Conservation (phyloP, 139 green algal species). For the Pleodorina starrii region DNA sequence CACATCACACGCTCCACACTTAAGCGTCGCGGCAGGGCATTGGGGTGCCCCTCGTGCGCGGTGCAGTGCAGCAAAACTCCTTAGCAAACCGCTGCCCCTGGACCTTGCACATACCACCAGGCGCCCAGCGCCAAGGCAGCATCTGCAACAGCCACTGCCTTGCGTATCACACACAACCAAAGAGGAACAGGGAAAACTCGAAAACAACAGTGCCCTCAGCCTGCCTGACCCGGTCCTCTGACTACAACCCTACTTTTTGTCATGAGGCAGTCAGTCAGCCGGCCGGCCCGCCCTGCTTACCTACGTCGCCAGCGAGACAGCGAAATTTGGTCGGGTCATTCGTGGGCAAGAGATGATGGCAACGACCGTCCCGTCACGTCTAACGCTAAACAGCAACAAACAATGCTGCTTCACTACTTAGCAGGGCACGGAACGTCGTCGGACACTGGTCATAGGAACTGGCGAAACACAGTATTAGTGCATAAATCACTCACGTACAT, state of each 20-base stretch:
- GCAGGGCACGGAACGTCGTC: conserved; percentile 28
- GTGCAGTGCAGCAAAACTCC: conserved; percentile 13
- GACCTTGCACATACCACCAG: not conserved
- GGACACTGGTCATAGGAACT: conserved; percentile 46
- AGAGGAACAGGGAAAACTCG: conserved; percentile 24
- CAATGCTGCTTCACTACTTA: conserved; percentile 46
- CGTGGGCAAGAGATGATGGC: conserved; percentile 1
- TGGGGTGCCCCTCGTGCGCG: not conserved
- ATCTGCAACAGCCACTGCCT: not conserved
- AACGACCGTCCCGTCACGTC: conserved; percentile 33
- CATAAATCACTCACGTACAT: conserved; percentile 53
- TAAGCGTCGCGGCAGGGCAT: not conserved
- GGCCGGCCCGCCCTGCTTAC: not conserved
- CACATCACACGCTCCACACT: conserved; percentile 5
- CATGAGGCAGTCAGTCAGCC: conserved; percentile 21
- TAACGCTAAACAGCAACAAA: conserved; percentile 45
- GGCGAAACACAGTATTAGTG: conserved; percentile 40
- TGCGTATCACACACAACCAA: conserved; percentile 38
- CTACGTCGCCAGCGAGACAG: conserved; percentile 10
- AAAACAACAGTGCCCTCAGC: conserved; percentile 45
- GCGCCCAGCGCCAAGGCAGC: not conserved
- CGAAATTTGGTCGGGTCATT: conserved; percentile 2
- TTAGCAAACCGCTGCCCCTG: conserved; percentile 1
- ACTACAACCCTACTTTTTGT: conserved; percentile 25
- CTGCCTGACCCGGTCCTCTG: conserved; percentile 35